Conservation (phyloP, 2,329 filamentous ascomycete genomes). For the Keithomyces neogunnii region DNA sequence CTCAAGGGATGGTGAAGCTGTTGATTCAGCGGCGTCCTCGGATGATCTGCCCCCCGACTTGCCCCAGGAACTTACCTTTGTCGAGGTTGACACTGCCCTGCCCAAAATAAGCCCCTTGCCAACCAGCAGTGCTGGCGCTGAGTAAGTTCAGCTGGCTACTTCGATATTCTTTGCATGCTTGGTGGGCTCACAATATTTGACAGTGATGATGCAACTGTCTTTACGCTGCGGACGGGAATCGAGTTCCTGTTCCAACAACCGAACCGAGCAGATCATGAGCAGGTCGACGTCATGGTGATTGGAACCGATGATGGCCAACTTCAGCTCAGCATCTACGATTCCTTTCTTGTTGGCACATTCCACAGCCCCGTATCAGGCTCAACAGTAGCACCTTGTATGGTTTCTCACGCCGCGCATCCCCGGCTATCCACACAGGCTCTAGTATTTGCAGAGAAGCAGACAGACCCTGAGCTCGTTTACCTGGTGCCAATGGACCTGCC, state of each 20-base stretch:
- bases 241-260: conserved; percentile 60
- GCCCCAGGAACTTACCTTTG: conserved; percentile 62
- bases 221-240: conserved; percentile 60
- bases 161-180: not conserved
- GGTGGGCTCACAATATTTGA: not conserved
- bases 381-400: conserved; percentile 24
- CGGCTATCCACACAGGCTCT: conserved; percentile 69
- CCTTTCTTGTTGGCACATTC: conserved; percentile 68
- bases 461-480: conserved; percentile 27
- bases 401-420: conserved; percentile 62
- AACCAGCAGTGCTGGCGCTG: conserved; percentile 47
- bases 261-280: conserved; percentile 57
- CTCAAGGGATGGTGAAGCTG: conserved; percentile 9
- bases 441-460: conserved; percentile 38
- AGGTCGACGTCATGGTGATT: conserved; percentile 71
- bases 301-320: conserved; percentile 63
- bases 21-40: conserved; percentile 5
- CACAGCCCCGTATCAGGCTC: conserved; percentile 32
- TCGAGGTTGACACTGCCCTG: conserved; percentile 68
- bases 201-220: conserved; percentile 50
- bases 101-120: conserved; percentile 70
- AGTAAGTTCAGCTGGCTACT: conserved; percentile 35
- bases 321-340: conserved; percentile 78
- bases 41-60: conserved; percentile 38
- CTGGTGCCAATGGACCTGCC: conserved; percentile 76